Conservation (phyloP, 306 rosid species). For the Quercus cerris region DNA sequence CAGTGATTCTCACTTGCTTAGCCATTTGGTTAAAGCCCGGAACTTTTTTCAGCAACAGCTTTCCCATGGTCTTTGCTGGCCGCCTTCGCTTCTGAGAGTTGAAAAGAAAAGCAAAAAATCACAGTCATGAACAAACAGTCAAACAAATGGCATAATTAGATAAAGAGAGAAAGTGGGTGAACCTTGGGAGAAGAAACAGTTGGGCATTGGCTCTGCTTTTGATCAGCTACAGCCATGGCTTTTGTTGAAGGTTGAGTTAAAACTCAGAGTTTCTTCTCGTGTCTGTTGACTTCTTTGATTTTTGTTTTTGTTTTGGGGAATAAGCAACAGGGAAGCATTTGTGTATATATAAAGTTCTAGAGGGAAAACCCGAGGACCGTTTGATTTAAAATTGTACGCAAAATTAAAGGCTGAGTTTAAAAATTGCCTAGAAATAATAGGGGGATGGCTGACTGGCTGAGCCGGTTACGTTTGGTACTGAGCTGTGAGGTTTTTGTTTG, state of each 20-base stretch:
- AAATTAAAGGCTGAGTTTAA: neutral
- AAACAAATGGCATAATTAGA: too few relatives aligned
- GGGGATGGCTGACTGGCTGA: too few relatives aligned
- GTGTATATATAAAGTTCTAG: neutral
- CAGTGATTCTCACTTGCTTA: slow-evolving; percentile 16
- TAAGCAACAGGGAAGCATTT: too few relatives aligned
- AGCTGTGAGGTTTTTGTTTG: too few relatives aligned
- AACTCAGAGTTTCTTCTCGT: too few relatives aligned
- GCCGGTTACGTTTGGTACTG: too few relatives aligned
- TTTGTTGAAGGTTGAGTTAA: too few relatives aligned
- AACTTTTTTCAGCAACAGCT: neutral
- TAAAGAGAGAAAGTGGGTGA: neutral
- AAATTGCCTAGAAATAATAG: too few relatives aligned
- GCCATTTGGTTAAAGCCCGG: neutral
- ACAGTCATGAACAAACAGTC: neutral
- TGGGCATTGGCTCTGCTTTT: slow-evolving; percentile 2
- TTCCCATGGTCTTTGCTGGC: slow-evolving; percentile 8
- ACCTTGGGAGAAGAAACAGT: slow-evolving; percentile 14
- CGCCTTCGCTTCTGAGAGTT: slow-evolving; percentile 12
- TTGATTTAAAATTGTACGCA: slow-evolving; percentile 1
- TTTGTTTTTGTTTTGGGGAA: neutral
- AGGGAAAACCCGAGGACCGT: neutral
- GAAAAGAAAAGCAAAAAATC: neutral
- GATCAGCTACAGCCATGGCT: slow-evolving; percentile 12
- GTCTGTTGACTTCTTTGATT: neutral